Percentiles rank a stretch among this genome's conserved stretches.
phyloP scores from a whole-genome alignment of 2,329 filamentous ascomycete genomes.

The Penicillium aurantiogriseum region DNA sequence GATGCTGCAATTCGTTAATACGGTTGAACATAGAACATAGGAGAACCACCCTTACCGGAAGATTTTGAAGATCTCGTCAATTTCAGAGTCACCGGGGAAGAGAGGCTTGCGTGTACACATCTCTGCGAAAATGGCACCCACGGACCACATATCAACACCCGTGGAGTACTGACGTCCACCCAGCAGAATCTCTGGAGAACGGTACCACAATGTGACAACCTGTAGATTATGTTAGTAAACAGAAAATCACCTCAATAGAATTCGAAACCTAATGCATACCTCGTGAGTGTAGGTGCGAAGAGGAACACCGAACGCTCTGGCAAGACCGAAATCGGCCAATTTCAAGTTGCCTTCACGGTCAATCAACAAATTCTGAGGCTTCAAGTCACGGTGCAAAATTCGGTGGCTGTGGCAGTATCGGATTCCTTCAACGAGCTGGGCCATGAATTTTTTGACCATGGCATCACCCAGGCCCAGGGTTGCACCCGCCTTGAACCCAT shows the following conservation, averaged over 20 bases:
- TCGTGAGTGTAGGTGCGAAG: constrained; percentile 91
- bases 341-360: constrained; percentile 84
- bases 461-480: constrained; percentile 70
- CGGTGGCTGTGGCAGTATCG: constrained; percentile 87
- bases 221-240: constrained; percentile 29
- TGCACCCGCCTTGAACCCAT: constrained; percentile 65
- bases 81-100: constrained; percentile 89
- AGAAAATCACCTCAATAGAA: not conserved
- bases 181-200: constrained; percentile 83
- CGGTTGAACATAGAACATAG: not conserved
- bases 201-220: constrained; percentile 93
- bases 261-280: constrained; percentile 39
- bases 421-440: constrained; percentile 78
- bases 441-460: constrained; percentile 93
- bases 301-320: constrained; percentile 86
- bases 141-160: constrained; percentile 94
- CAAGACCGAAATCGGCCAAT: constrained; percentile 85
- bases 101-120: constrained; percentile 94
- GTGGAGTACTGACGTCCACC: constrained; percentile 91
- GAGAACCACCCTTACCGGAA: constrained; percentile 66
- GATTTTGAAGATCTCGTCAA: constrained; percentile 92
- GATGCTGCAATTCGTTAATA: constrained; percentile 50
- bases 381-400: constrained; percentile 82
- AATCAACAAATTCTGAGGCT: constrained; percentile 88
- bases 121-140: constrained; percentile 91